A percentile compares a stretch with the other conserved stretches of the same genome.
Evolutionary conservation across 139 green algal genomes (phyloP).

Genomic region (Coccomyxa sp.): DNA sequence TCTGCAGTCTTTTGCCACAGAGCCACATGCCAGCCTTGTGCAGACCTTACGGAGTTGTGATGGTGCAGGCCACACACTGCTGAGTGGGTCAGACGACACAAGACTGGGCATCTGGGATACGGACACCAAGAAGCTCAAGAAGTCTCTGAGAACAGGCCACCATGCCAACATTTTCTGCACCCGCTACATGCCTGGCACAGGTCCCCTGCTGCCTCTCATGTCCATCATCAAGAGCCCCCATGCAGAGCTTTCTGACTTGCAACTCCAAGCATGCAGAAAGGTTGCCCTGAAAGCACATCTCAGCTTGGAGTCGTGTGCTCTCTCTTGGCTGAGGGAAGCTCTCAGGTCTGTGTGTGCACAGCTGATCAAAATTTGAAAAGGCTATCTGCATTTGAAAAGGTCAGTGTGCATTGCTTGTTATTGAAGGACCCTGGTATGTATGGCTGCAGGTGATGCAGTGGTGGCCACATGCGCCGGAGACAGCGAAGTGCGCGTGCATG

Average conservation of each 20-base stretch:
- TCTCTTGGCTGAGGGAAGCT: background rate
- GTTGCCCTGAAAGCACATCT: background rate
- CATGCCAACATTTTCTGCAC: slow-evolving; percentile 27
- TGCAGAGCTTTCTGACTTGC: no score
- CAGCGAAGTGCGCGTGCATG: slow-evolving; percentile 13
- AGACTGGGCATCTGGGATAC: slow-evolving; percentile 21
- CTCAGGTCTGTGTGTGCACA: background rate
- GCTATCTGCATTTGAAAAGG: no score
- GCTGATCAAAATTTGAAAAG: no score
- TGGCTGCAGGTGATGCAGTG: slow-evolving; percentile 5
- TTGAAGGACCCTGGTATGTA: no score
- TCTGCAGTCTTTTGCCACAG: background rate
- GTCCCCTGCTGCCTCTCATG: no score
- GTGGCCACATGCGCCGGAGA: slow-evolving; percentile 23
- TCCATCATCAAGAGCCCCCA: no score
- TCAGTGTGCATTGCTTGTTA: no score
- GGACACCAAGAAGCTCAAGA: background rate
- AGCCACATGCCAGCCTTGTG: no score
- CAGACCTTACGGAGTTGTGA: background rate
- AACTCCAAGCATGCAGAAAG: background rate
- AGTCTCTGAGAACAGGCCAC: slow-evolving; percentile 9
- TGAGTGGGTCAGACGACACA: slow-evolving; percentile 22
- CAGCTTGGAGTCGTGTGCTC: background rate
- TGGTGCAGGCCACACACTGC: slow-evolving; percentile 10
- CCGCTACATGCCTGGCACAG: slow-evolving; percentile 18